A percentile compares a stretch with the other conserved stretches of the same genome.
phyloP scores from a whole-genome alignment of 192 early-diverging fungal species.

The Pilaira anomala region DNA sequence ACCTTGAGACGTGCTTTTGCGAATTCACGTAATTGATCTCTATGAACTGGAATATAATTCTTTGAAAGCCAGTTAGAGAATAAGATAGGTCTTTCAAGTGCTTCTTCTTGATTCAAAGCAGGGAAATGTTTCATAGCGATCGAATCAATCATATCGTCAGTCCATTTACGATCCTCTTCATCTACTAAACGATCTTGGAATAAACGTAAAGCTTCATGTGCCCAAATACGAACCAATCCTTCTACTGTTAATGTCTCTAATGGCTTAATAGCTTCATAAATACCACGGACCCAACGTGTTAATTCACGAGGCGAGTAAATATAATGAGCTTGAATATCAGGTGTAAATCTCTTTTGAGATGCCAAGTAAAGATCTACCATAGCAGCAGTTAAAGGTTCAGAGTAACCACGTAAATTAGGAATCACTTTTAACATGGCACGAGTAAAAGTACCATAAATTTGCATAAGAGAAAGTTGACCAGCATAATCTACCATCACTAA shows the following conservation, averaged over 20 bases:
- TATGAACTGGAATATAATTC: constrained; percentile 85
- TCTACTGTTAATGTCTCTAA: constrained; percentile 78
- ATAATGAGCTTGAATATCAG: constrained; percentile 98
- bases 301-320: constrained; percentile 99
- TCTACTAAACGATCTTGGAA: constrained; percentile 98
- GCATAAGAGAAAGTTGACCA: constrained; percentile 82
- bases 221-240: constrained; percentile 93
- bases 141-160: constrained; percentile 79
- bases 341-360: constrained; percentile 91
- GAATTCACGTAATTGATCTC: constrained; percentile 88
- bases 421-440: constrained; percentile 93
- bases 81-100: constrained; percentile 85
- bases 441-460: constrained; percentile 94
- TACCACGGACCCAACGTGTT: constrained; percentile 97
- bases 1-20: constrained; percentile 91
- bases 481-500: constrained; percentile 99
- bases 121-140: constrained; percentile 90
- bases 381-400: constrained; percentile 86
- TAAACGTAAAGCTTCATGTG: constrained; percentile 94
- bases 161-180: constrained; percentile 88
- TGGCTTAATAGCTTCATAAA: constrained; percentile 89
- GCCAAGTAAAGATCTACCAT: constrained; percentile 96
- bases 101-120: constrained; percentile 61
- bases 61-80: constrained; percentile 98
- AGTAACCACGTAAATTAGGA: constrained; percentile 84